Evolutionary conservation across 2,329 filamentous ascomycete genomes (phyloP), one percentile per base, ranked within the genome.

Genomic region (Colletotrichum nymphaeae): DNA sequence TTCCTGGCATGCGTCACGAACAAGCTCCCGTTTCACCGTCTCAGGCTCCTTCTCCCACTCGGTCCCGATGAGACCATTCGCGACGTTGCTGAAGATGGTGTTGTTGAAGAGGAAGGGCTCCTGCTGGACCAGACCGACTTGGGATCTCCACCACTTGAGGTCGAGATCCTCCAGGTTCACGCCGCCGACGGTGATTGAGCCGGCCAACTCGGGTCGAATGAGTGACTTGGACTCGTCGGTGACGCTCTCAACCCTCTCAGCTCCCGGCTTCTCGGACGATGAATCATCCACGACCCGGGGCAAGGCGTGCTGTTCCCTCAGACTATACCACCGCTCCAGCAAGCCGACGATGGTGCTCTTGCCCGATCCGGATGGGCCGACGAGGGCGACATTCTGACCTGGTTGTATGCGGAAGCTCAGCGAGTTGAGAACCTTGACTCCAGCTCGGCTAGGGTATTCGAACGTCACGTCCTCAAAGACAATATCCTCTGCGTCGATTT

Each of bases 101-200:
- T 87, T 84, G 63, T 88, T 88, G 76, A 90, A 90, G 0, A 90
- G 80, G 63, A 88, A 86, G 0, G 88, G 87, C 62, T 90, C 88
- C 76, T 90, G 88, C 62, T 89, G 87, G 2, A 90, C 88, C 5
- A 88, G 78, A 1, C 85, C 85, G 62, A 88, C 85, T 69, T 86
- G 83, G 11, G 81, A 81, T 59, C 86, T 79, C 81, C 83, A 86
- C 84, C 85, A 85, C 62, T 83, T 82, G 35, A 83, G 67, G 8
- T 78, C 69, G 12, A 77, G 65, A 22, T 77, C 75, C n/a, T 76
- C 72, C 9, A 78, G 32, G 28, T 71, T 60, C 7, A 74, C 75
- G 19, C 67, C 75, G 32, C 76, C 75, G 4, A 73, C 59, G 1
- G 46, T 59, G n/a, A 78, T 73, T 12, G 32, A n/a, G 19, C 76